Evolutionary conservation across 192 early-diverging fungal species (phyloP), one percentile per base, ranked within the genome.

Genomic region (Backusella psychrophila): DNA sequence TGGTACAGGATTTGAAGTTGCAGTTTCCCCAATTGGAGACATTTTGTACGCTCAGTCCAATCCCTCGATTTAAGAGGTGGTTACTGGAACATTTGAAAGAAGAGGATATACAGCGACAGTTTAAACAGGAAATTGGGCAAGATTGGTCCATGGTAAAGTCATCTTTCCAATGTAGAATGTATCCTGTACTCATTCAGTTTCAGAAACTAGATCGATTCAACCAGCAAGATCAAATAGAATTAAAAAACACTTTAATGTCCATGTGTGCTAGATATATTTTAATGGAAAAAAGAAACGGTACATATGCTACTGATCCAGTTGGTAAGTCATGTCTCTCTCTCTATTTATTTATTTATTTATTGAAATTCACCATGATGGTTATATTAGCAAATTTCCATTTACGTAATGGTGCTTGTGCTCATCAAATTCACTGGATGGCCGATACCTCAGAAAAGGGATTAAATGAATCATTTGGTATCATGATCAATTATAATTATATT

Each of bases 401-500:
- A 66, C 91, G 97, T 31, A 98, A 98, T 77, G 97, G 97, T 7
- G 95, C 96, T 0, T 95, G 93, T 75, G 87, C 96, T 9, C 90
- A 96, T 74, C 89, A 91, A 4, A 71, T 97, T 72, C 95, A 97
- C 81, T 97, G 95, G 95, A 87, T 92, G 72, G 96, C 91, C 19
- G 95, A 97, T 78, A 88, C 86, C 0, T 95, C 95, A 35, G 82
- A 87, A 8, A 91, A 89, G 78, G 96, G 97, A 4, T 81, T 97
- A 68, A 77, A 87, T 8, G 91, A 97, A 75, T 96, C 95, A 15
- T 93, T 93, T 75, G 96, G 95, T 3, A 91, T 99, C 59, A 99
- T 99, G 97, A 89, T 94, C 59, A 98, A 99, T 81, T 98, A 97
- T 80, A 89, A 94, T 71, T 98, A 98, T 79, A 81, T 91, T 11